A percentile compares a stretch with the other conserved stretches of the same genome.
These are phyloP conservation scores for Austroboletus eburneus DNA, from an alignment of 768 basidiomycete species.

Conservation along the genomic window DNA sequence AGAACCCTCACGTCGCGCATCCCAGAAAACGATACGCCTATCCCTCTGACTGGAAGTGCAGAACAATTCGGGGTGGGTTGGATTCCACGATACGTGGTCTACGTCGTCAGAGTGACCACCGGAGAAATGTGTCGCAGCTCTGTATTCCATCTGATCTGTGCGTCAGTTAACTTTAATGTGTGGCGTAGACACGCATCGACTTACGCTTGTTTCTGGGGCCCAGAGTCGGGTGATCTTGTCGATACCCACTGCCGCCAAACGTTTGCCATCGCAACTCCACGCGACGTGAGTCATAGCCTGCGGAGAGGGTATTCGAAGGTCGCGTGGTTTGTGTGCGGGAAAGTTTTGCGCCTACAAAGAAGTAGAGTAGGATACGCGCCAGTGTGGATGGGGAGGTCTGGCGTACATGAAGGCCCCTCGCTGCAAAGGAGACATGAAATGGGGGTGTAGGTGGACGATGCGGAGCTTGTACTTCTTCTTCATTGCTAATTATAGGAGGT, in stretches of 20 bases:
- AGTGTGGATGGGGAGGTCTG: conserved; percentile 4
- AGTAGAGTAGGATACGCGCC: conserved; percentile 11
- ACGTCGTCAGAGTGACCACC: conserved; percentile 76
- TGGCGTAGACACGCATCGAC: conserved; percentile 20
- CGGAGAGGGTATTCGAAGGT: conserved; percentile 59
- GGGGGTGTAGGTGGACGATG: conserved; percentile 70
- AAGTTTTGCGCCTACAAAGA: conserved; percentile 64
- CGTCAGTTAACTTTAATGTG: not conserved
- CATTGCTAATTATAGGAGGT: conserved; percentile 31
- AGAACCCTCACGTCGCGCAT: conserved; percentile 63
- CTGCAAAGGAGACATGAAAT: conserved; percentile 63
- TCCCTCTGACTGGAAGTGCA: conserved; percentile 78
- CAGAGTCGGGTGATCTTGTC: conserved; percentile 78
- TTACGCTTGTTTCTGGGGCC: conserved; percentile 72
- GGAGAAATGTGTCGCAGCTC: conserved; percentile 59
- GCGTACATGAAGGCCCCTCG: conserved; percentile 69
- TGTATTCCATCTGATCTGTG: conserved; percentile 58
- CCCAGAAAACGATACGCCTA: conserved; percentile 75
- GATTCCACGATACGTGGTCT: conserved; percentile 84
- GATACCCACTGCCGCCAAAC: conserved; percentile 75
- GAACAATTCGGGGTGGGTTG: conserved; percentile 78
- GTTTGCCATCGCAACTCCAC: conserved; percentile 83
- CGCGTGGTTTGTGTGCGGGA: conserved; percentile 75
- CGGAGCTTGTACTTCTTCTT: conserved; percentile 54
- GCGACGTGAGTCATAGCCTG: conserved; percentile 72